Evolutionary conservation across 306 rosid species (phyloP), one percentile per base, ranked within the genome.

Genomic region (Corylus americana): DNA sequence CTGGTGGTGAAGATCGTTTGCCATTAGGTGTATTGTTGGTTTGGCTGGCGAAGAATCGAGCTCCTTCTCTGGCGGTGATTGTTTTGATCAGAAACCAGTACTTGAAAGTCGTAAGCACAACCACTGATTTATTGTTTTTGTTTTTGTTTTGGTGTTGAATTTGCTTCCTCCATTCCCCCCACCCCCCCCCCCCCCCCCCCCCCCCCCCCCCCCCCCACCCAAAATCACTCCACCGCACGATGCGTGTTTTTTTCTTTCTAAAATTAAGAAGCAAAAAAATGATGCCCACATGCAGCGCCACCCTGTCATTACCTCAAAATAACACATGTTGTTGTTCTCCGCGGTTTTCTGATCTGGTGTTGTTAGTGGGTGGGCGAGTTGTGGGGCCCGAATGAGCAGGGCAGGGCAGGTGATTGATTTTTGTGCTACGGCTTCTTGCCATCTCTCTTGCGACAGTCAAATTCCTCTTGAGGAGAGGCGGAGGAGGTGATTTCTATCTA

Each of bases 401-500:
- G 2, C 35, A 2, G 35, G 35, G 35, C 35, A 31, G 35, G 42
- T 51, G 10, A 48, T 8, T 13, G 80, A 70, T 54, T 73, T 73
- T 31, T 50, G 77, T 22, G 72, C 80, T 70, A 71, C 4, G 31
- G 64, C 5, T 4, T 42, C 18, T 48, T 61, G 73, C 85, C 86
- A 74, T 83, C 68, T 68, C 82, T 81, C 79, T 57, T 77, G 83
- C 77, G 83, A 55, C 80, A 55, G 48, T 18, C 2, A 31, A 17
- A n/a, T 57, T 57, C 31, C 63, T 31, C 35, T 31, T 31, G 35
- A 31, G 9, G 6, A 18, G 59, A 18, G 17, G 64, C 7, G 8
- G 37, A 3, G 25, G 51, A 45, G 54, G 75, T 11, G 29, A 71
- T 57, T 53, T 55, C 79, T 20, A 31, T 31, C 2, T n/a, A n/a